A percentile compares a stretch with the other conserved stretches of the same genome.
phyloP scores from a whole-genome alignment of 129 eudicot species.

The Oenanthe sinensis region DNA sequence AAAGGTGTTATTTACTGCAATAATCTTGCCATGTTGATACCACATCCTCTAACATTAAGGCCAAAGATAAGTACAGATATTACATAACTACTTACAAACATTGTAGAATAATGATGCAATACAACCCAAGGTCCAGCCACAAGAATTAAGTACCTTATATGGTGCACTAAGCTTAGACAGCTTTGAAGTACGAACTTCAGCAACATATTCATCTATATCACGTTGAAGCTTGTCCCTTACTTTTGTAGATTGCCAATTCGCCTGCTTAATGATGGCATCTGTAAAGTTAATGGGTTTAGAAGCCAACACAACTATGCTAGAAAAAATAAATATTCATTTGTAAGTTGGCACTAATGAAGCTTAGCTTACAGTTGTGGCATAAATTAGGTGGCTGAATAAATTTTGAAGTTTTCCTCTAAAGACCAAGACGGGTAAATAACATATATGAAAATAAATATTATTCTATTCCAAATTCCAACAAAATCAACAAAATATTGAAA shows the following conservation, averaged over 20 bases:
- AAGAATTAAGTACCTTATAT: slow-evolving; percentile 49
- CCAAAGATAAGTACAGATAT: too few species aligned
- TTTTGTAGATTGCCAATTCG: slow-evolving; percentile 79
- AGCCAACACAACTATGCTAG: not conserved
- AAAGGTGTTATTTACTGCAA: not conserved
- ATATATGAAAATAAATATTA: too few species aligned
- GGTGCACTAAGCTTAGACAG: slow-evolving; percentile 61
- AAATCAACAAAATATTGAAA: too few species aligned
- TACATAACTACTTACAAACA: not conserved
- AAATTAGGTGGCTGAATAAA: too few species aligned
- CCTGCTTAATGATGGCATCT: slow-evolving; percentile 76
- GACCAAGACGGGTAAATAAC: too few species aligned
- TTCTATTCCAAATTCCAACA: too few species aligned
- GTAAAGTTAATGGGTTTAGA: slow-evolving; percentile 10
- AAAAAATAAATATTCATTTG: too few species aligned
- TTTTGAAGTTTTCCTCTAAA: too few species aligned
- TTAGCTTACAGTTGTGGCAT: too few species aligned
- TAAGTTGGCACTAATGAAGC: too few species aligned
- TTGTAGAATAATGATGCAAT: not conserved
- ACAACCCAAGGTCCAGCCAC: not conserved
- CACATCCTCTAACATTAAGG: too few species aligned
- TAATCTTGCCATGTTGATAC: not conserved
- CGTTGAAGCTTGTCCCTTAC: slow-evolving; percentile 64
- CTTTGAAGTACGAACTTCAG: slow-evolving; percentile 58
- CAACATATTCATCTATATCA: slow-evolving; percentile 72